Percentiles rank a stretch among this genome's conserved stretches.
Conservation (phyloP, 2,329 filamentous ascomycete genomes). For the Atkinsonella hypoxylon region DNA sequence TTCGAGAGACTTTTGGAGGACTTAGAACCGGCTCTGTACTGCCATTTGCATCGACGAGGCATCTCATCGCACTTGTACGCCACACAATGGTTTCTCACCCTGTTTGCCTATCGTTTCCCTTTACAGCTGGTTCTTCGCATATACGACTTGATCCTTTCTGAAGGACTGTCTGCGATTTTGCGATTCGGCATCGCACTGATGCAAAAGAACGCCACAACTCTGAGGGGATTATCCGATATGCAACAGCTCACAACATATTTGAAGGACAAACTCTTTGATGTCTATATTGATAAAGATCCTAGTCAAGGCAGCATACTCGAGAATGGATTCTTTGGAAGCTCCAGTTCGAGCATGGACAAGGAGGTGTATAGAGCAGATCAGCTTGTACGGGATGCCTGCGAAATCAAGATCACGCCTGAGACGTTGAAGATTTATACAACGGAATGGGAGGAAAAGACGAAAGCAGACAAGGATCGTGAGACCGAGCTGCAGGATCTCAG, state of each 20-base stretch:
- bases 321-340: constrained; percentile 93
- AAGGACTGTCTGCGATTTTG: constrained; percentile 84
- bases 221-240: constrained; percentile 87
- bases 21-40: constrained; percentile 85
- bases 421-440: constrained; percentile 66
- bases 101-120: constrained; percentile 97
- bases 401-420: constrained; percentile 73
- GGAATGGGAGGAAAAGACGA: constrained; percentile 89
- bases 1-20: constrained; percentile 93
- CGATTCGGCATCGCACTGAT: constrained; percentile 93
- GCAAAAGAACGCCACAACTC: constrained; percentile 74
- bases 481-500: constrained; percentile 66
- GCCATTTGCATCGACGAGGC: constrained; percentile 76
- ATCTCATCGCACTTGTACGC: constrained; percentile 90
- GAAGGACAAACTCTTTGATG: constrained; percentile 89
- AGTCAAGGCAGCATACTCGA: constrained; percentile 89
- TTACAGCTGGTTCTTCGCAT: constrained; percentile 91
- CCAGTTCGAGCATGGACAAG: constrained; percentile 79
- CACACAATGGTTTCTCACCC: constrained; percentile 95
- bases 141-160: constrained; percentile 88
- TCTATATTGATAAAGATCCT: constrained; percentile 89
- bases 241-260: constrained; percentile 75
- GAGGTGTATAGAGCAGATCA: constrained; percentile 92
- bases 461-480: constrained; percentile 71
- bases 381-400: constrained; percentile 84